Evolutionary conservation across 208 protist species (phyloP).

Genomic region (Sergeia podlipaevii): DNA sequence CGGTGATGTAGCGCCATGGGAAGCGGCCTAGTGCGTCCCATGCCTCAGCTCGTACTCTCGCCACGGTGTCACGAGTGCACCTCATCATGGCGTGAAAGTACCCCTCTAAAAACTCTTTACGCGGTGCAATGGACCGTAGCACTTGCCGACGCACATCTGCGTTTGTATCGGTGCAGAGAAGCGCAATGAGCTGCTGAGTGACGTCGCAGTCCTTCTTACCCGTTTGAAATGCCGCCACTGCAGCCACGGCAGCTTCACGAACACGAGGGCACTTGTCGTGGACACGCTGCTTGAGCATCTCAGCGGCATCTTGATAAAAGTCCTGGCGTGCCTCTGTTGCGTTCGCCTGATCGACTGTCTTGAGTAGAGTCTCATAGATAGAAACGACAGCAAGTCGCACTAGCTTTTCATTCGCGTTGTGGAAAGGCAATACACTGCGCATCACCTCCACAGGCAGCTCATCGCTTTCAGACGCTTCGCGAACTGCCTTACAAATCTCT

Average conservation of each 20-base stretch:
- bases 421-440: slow-evolving; percentile 43
- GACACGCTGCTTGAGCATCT: slow-evolving; percentile 75
- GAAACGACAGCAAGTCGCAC: slow-evolving; percentile 78
- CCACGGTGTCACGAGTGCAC: slow-evolving; percentile 64
- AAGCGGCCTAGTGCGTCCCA: slow-evolving; percentile 86
- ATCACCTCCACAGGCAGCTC: slow-evolving; percentile 59
- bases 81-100: slow-evolving; percentile 88
- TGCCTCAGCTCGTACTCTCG: slow-evolving; percentile 73
- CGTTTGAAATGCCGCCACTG: slow-evolving; percentile 73
- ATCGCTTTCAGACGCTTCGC: slow-evolving; percentile 52
- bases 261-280: slow-evolving; percentile 76
- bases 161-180: slow-evolving; percentile 74
- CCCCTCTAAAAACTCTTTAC: slow-evolving; percentile 85
- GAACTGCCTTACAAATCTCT: slow-evolving; percentile 58
- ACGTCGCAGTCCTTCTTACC: slow-evolving; percentile 85
- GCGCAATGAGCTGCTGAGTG: slow-evolving; percentile 77
- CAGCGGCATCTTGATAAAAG: slow-evolving; percentile 74
- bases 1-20: slow-evolving; percentile 78
- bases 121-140: slow-evolving; percentile 55
- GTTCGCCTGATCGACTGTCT: slow-evolving; percentile 74
- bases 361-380: slow-evolving; percentile 65
- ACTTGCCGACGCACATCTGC: slow-evolving; percentile 83
- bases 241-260: slow-evolving; percentile 62
- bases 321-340: slow-evolving; percentile 76
- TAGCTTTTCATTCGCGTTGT: slow-evolving; percentile 82